Evolutionary conservation across 164 flowering plant species (phyloP), one percentile per base, ranked within the genome.

Genomic region (Macadamia tetraphylla): DNA sequence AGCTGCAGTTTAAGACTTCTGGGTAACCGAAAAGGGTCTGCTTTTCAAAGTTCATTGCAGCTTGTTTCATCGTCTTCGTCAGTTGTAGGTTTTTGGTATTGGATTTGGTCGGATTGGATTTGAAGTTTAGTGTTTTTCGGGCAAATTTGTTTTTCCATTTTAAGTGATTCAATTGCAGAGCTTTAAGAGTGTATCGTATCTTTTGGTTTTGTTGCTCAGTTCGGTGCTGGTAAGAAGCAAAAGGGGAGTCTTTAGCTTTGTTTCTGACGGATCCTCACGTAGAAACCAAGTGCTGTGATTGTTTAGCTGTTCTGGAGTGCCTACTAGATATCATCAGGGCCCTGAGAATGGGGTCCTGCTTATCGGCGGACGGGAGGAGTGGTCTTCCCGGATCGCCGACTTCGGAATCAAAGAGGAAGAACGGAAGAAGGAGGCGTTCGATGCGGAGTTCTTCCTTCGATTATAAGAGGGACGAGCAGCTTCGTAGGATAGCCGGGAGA

Each of bases 291-390:
- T 82, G 86, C 29, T 75, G 68, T 67, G 67, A 65, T 67, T 80
- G 85, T 71, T 52, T 76, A 44, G 92, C 79, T 86, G 91, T 80
- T 85, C 94, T 94, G 98, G 99, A 94, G 86, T 94, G 99, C 96
- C 42, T 94, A 74, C 60, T 90, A 3, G 78, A 76, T 62, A 81
- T 95, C 30, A 74, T 95, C 91, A 88, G 98, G 98, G 99, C 99
- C 96, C 98, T 95, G 40, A 78, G 90, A 69, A 92, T 91, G 98
- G 99, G 99, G 86, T 95, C 98, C 99, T 95, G 99, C 90, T 83
- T 92, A 32, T 84, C 98, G 31, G 73, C 76, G 1, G 99, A 94
- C 79, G 87, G 94, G 92, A 82, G 94, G 86, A 88, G 82, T 79
- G 83, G 96, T 62, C 75, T 64, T 67, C 81, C 98, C 40, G 77